Evolutionary conservation across 768 basidiomycete species (phyloP), one percentile per base, ranked within the genome.

Genomic region (Lanmaoa rubissima): DNA sequence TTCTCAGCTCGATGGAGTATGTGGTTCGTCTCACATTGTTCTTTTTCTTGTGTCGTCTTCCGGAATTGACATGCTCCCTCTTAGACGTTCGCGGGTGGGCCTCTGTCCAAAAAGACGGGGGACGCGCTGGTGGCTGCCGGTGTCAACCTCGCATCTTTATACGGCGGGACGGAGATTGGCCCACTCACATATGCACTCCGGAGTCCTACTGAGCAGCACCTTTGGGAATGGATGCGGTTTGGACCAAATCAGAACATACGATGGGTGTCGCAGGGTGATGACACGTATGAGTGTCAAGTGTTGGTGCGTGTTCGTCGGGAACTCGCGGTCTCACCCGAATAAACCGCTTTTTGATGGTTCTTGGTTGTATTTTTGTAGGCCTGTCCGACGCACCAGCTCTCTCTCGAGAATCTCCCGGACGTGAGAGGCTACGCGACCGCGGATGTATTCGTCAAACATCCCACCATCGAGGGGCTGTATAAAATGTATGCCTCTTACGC

Each of bases 391-490:
- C 69, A 74, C 54, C 60, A 62, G 14, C 57, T 67, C 1, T 62
- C 69, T 4, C 61, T 74, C 3, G 69, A 73, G 28, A 78, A 78
- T 47, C 26, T 78, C 5, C 57, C 61, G 4, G 73, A 81, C 36
- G 65, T 68, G 5, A 65, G 61, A 41, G 79, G 79, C 13, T 80
- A 79, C 47, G 74, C 74, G 2, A 79, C 74, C 12, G 74, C 73
- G 3, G 80, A 81, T 64, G 61, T 79, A 8, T 79, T 76, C 57
- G 53, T 73, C 35, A 70, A 68, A 26, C 81, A 82, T 57, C 78
- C 81, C 1, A 76, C 73, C 7, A 73, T 75, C 11, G 61, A 71
- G 4, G 65, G 71, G 14, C 63, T 77, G n/a, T 82, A 75, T 69
- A 79, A 73, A 62, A 66, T 79, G 78, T 80, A 52, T 11, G 55